Base-by-base conservation (phyloP, 2,329 filamentous ascomycete genomes). In the Phialocephala sp. region DNA sequence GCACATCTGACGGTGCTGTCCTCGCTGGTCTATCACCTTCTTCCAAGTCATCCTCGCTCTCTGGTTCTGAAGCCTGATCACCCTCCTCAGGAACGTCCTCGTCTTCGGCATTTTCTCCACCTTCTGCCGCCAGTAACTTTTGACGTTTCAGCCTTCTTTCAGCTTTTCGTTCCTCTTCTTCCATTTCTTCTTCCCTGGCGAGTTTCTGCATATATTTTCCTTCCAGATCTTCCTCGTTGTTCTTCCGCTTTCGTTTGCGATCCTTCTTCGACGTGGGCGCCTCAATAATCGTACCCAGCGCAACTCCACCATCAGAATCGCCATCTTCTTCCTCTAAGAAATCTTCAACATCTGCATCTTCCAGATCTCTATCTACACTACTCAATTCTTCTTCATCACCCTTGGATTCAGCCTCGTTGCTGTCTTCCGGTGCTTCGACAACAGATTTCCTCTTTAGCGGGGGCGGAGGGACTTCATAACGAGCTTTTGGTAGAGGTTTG, bases 171-270 rank as follows among this genome's bases (percentile, higher is more conserved):
- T 80, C 82, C 60, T 81, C 75, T 63, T 84, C 81, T 76, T 85
- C 81, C 75, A 87, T 82, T 75, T 87, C 80, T 72, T 87, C 84
- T 73, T 89, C 78, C 75, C 87, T 79, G 71, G 82, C 84, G 36
- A 94, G 77, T 69, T 88, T 88, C 63, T 85, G 81, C 79, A 94
- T 81, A 72, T 94, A 93, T 59, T 85, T 86, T 64, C 83, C 85
- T 74, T 93, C 91, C 1, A 93, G 78, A 63, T 91, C 87, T 27
- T 92, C 85, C 12, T 89, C 86, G 37, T 90, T 84, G 63, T 83
- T 75, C 60, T 80, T 88, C 65, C 89, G 83, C 80, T 91, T 91
- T 67, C 89, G 83, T 76, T 91, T 91, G 36, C 85, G 82, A 36
- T 74, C 71, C 11, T 70, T 63, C 73, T 77, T 69, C 75, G 65